Evolutionary conservation across 306 rosid species (phyloP).

Genomic region (Begonia masoniana): DNA sequence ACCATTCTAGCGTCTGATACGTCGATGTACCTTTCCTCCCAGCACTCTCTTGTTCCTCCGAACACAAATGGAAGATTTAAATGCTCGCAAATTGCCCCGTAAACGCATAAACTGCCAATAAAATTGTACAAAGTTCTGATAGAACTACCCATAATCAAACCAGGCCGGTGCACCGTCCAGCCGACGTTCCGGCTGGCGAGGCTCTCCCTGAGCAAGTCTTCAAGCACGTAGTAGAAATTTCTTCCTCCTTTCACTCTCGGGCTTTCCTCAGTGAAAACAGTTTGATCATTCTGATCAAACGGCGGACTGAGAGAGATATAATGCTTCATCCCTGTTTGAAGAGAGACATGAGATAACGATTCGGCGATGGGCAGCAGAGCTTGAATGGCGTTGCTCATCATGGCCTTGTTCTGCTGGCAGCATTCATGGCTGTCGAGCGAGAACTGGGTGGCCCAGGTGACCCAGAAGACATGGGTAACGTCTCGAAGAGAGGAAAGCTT

Average conservation of each 20-base stretch:
- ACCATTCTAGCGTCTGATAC: conserved; percentile 81
- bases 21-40: conserved; percentile 70
- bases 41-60: conserved; percentile 65
- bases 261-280: conserved; percentile 38
- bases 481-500: conserved; percentile 38
- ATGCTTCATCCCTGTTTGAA: conserved; percentile 89
- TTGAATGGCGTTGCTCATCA: conserved; percentile 63
- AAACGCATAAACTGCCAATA: conserved; percentile 72
- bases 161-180: conserved; percentile 86
- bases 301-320: conserved; percentile 48
- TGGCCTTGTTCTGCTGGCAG: conserved; percentile 48
- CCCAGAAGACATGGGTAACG: conserved; percentile 81
- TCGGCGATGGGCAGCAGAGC: conserved; percentile 33
- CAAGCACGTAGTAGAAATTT: conserved; percentile 66
- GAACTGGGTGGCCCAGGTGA: conserved; percentile 86
- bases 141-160: conserved; percentile 64
- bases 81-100: conserved; percentile 63
- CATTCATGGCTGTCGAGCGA: conserved; percentile 42
- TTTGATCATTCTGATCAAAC: conserved; percentile 11
- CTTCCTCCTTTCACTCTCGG: conserved; percentile 28
- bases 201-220: conserved; percentile 71
- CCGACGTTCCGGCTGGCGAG: conserved; percentile 26
- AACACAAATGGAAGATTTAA: conserved; percentile 57
- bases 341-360: conserved; percentile 58
- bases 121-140: conserved; percentile 49